Evolutionary conservation across 208 protist genomes (phyloP), one percentile per base, ranked within the genome.

Genomic region (Trypanosoma platydactyli): DNA sequence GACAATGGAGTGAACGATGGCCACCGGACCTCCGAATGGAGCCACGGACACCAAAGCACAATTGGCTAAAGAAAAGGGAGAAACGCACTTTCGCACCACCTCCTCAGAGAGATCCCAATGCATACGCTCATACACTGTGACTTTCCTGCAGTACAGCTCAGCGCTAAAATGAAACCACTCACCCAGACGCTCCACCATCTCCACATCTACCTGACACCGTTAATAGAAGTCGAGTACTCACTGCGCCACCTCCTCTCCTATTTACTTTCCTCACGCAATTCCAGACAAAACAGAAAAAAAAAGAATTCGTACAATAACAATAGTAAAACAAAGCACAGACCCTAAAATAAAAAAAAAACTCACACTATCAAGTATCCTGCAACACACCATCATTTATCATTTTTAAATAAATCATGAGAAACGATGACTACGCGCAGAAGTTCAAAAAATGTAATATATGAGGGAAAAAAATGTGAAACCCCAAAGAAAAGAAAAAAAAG

Each of bases 121-220:
- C 64, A 89, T 58, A 27, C 60, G 13, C 5, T 76, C 73, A 66
- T 83, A 83, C 5, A 85, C 11, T 3, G 73, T 80, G 11, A 80
- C 51, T 29, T 71, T 53, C 35, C 79, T 77, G 58, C 71, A 83
- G 52, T 73, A 85, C 40, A 48, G 44, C 27, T 62, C 58, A 20
- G 67, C 67, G 18, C 73, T 78, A 55, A 89, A 83, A 44, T 76
- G 73, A 45, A 73, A 75, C 83, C 76, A 89, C 18, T 89, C 77
- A 24, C 80, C 83, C 20, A 79, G 65, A 48, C 83, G 53, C 22
- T 76, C 73, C 18, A 80, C 71, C 76, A 85, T 82, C 20, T 0
- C 56, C 4, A 29, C 22, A 29, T 27, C 13, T 16, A 52, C 48
- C 6, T 16, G 27, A 9, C 9, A 9, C 33, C 33, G 33, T 38